Base-by-base conservation (phyloP, 495 filamentous ascomycete genomes). In the Hypoxylon fuscum region DNA sequence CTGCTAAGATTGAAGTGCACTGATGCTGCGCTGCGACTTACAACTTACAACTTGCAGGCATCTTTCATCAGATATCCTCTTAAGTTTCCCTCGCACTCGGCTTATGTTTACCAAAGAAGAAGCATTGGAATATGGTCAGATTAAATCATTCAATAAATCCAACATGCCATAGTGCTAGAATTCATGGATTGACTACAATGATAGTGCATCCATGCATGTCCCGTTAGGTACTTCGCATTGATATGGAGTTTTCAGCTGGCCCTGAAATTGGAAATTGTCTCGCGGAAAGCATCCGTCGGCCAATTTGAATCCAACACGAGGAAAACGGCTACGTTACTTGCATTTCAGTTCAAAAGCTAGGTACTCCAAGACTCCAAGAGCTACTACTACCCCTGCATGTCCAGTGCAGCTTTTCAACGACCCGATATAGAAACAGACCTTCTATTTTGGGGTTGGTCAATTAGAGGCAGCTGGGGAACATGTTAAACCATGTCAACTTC, bases 391-490 rank as follows among this genome's bases (percentile, higher is more conserved):
- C 23, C 14, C 23, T 47, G 6, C 21, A 22, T 37, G 21, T 20
- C 32, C 40, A 37, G 45, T 17, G 8, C n/a, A 37, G 31, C 31
- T 45, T 10, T 40, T 5, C 8, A 17, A 6, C 15, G 3, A 12
- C 42, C 31, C 42, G 21, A 55, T 38, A 55, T 46, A 55, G 52
- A 44, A 44, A 23, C 42, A 55, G 31, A 46, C 31, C 52, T 55
- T 18, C 42, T 42, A 18, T 1, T 55, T 55, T 55, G n/a, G 7
- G 27, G 52, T 12, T 15, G 22, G 22, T 3, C 1, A 23, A 7
- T 44, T 44, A 8, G 17, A 34, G 18, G 21, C 5, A 45, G 20
- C 35, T 45, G 1, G 34, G 34, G n/a, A n/a, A n/a, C 11, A 10
- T 37, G n/a, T 11, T 3, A 12, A 20, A 6, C 11, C 3, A 43